Base-by-base conservation (phyloP, 805 yeast species). In the Ogataea kodamae region DNA sequence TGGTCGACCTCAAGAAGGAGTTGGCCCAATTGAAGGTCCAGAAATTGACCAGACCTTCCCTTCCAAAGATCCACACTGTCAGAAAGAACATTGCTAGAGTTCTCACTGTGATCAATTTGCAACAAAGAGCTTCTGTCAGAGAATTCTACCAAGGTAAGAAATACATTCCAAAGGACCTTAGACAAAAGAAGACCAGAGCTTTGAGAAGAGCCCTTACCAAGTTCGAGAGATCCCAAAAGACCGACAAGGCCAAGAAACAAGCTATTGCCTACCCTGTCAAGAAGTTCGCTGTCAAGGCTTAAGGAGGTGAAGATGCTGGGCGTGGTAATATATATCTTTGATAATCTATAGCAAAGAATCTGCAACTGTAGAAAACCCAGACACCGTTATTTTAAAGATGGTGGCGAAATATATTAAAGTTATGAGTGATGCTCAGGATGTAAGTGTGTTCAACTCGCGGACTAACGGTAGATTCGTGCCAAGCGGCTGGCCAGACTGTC, bases 161-260 rank as follows among this genome's bases (percentile, higher is more conserved):
- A 75, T 84, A 79, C 81, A 76, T 78, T 70, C 97, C 98, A 78
- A 89, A 90, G 78, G 97, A 89, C 70, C 80, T 92, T 75, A 90
- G 97, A 78, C 95, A 88, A 61, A 92, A 92, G 90, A 86, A 92
- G 84, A 92, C 99, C 73, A 90, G 97, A 82, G 97, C 98, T 70
- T 74, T 90, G 73, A 90, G 98, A 85, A 85, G 97, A 80, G 78
- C 81, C 66, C 78, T 92, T 66, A 79, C 97, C 70, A 76, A 82
- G 65, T 69, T 70, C 70, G 96, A 92, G 76, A 81, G 85, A 67
- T 63, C 76, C 59, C 72, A 73, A 67, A 70, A 72, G 67, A 90
- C 97, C 63, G 82, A 72, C 58, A 88, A 84, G 78, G 87, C 89
- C 67, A 78, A 76, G 72, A 92, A 92, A 89, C 81, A 76, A 73